Evolutionary conservation across 2,329 filamentous ascomycete species (phyloP).

Genomic region (Moelleriella libera): DNA sequence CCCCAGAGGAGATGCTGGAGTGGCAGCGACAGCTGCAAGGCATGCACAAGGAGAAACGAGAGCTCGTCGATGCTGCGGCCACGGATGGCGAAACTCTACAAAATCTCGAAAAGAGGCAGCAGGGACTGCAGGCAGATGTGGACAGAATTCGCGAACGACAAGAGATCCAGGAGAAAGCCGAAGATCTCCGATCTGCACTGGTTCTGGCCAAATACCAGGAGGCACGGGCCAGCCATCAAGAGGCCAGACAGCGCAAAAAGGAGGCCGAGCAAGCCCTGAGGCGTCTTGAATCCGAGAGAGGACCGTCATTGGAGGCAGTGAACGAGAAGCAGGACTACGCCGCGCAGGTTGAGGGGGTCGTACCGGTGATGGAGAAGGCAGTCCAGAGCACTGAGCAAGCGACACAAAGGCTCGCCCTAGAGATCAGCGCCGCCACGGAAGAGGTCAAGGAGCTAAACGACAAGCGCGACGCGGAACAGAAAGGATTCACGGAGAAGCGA

Average conservation of each 20-base stretch:
- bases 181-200: conserved; percentile 49
- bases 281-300: conserved; percentile 41
- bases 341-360: conserved; percentile 37
- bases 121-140: conserved; percentile 65
- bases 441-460: conserved; percentile 27
- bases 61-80: conserved; percentile 41
- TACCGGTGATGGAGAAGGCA: conserved; percentile 37
- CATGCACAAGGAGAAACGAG: conserved; percentile 54
- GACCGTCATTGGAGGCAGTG: conserved; percentile 56
- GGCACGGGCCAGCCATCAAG: conserved; percentile 29
- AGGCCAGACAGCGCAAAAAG: conserved; percentile 41
- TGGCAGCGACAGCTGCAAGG: conserved; percentile 65
- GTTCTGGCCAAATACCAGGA: conserved; percentile 52
- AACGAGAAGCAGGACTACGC: conserved; percentile 57
- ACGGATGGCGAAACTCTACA: conserved; percentile 48
- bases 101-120: conserved; percentile 59
- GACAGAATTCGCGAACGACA: conserved; percentile 67
- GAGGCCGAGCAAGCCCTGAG: conserved; percentile 41
- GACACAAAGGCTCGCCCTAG: conserved; percentile 28
- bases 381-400: conserved; percentile 39
- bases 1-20: conserved; percentile 62
- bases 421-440: conserved; percentile 20
- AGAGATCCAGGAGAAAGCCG: conserved; percentile 48
- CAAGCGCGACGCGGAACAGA: conserved; percentile 35
- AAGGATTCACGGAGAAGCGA: conserved; percentile 33